A percentile compares a stretch with the other conserved stretches of the same genome.
phyloP scores from a whole-genome alignment of 805 yeast genomes.

The Saccharomycopsis fodiens region DNA sequence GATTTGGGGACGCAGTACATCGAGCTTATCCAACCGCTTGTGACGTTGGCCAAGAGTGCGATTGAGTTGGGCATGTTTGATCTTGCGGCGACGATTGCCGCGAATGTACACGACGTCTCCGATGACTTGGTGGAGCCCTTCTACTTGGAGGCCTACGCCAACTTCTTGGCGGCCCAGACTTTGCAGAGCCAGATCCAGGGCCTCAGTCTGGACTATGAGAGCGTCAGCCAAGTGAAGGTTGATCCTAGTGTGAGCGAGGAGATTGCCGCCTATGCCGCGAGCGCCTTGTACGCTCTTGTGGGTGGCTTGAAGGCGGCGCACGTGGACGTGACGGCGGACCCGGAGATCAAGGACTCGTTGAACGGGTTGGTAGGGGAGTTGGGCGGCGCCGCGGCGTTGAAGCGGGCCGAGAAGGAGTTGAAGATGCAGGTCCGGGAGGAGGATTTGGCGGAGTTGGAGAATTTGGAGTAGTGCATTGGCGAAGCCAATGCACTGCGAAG shows the following conservation, averaged over 20 bases:
- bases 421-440: not conserved
- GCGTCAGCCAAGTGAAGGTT: constrained; percentile 8
- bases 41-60: constrained; percentile 65
- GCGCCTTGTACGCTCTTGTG: constrained; percentile 10
- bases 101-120: constrained; percentile 65
- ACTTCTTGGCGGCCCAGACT: constrained; percentile 41
- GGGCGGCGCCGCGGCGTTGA: constrained; percentile 18
- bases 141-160: constrained; percentile 77
- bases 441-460: too few species aligned
- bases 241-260: constrained; percentile 17
- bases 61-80: constrained; percentile 73
- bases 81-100: constrained; percentile 55
- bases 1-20: constrained; percentile 47
- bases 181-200: constrained; percentile 10
- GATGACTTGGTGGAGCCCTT: constrained; percentile 77
- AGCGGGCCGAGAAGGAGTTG: constrained; percentile 12
- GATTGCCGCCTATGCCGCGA: constrained; percentile 7
- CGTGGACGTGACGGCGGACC: constrained; percentile 15
- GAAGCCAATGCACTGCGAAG: too few species aligned
- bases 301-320: constrained; percentile 10
- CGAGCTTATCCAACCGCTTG: constrained; percentile 65
- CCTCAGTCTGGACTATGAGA: not conserved
- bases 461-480: too few species aligned
- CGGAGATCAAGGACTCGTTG: constrained; percentile 15
- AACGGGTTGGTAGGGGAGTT: constrained; percentile 16